Evolutionary conservation across 345 rosid genomes (phyloP).

Genomic region (Eucalyptus erythrocorys): DNA sequence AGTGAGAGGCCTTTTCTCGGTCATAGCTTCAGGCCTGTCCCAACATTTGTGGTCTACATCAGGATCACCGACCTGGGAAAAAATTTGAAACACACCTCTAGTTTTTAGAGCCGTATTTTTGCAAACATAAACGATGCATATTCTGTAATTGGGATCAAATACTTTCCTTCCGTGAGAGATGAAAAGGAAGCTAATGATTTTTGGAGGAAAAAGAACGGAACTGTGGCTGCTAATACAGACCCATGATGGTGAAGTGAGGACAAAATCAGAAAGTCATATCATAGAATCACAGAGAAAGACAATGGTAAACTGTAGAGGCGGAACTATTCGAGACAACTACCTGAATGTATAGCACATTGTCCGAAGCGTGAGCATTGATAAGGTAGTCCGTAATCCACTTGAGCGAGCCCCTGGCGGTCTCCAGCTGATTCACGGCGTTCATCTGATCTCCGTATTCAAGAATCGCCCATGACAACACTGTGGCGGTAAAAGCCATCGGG

Average conservation of each 20-base stretch:
- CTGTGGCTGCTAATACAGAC: not conserved
- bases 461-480: slow-evolving; percentile 83
- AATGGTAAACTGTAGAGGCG: not conserved
- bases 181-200: not conserved
- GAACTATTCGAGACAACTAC: slow-evolving; percentile 9
- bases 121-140: not conserved
- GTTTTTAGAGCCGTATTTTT: not conserved
- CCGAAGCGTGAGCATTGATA: slow-evolving; percentile 63
- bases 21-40: slow-evolving; percentile 91
- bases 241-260: not conserved
- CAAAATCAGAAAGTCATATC: not conserved
- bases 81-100: not conserved
- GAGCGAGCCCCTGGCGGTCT: slow-evolving; percentile 60
- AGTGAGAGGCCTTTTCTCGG: slow-evolving; percentile 60
- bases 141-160: not conserved
- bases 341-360: slow-evolving; percentile 75
- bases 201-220: not conserved
- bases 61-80: slow-evolving; percentile 83
- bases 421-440: slow-evolving; percentile 50
- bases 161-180: not conserved
- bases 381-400: slow-evolving; percentile 90
- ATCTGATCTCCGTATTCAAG: slow-evolving; percentile 97
- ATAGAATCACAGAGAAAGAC: not conserved
- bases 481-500: slow-evolving; percentile 92
- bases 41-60: slow-evolving; percentile 66